A percentile compares a stretch with the other conserved stretches of the same genome.
phyloP scores from a whole-genome alignment of 2,329 filamentous ascomycete genomes.

The Conoideocrella luteorostrata region DNA sequence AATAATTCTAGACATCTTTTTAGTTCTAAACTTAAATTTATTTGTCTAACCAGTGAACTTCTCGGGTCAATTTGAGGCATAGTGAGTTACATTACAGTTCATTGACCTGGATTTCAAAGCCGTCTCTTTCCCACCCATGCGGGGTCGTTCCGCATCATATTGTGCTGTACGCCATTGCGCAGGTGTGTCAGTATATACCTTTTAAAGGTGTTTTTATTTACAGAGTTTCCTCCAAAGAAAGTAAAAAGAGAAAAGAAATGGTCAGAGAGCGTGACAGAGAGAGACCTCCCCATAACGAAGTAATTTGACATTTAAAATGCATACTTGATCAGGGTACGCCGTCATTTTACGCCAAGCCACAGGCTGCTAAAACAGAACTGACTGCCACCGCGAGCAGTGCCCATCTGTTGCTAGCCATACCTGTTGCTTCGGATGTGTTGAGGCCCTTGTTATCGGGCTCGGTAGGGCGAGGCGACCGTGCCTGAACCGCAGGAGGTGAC shows the following conservation, averaged over 20 bases:
- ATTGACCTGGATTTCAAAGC: background rate
- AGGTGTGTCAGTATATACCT: background rate
- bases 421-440: conserved; percentile 2
- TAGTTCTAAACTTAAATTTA: too few species aligned
- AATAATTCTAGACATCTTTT: too few species aligned
- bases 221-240: too few species aligned
- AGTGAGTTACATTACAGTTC: background rate
- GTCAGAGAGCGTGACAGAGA: background rate
- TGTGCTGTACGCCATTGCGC: too few species aligned
- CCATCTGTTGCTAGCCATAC: background rate
- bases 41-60: background rate
- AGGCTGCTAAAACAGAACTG: background rate
- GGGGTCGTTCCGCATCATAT: background rate
- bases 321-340: too few species aligned
- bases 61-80: background rate
- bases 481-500: background rate
- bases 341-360: conserved; percentile 5
- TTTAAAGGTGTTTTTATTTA: background rate
- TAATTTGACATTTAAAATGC: too few species aligned
- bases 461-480: background rate
- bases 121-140: background rate
- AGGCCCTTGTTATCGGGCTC: background rate
- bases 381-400: background rate
- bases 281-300: too few species aligned
- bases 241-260: background rate